Conservation (phyloP, 1,139 yeast genomes). For the Saccharomyces hybrid region DNA sequence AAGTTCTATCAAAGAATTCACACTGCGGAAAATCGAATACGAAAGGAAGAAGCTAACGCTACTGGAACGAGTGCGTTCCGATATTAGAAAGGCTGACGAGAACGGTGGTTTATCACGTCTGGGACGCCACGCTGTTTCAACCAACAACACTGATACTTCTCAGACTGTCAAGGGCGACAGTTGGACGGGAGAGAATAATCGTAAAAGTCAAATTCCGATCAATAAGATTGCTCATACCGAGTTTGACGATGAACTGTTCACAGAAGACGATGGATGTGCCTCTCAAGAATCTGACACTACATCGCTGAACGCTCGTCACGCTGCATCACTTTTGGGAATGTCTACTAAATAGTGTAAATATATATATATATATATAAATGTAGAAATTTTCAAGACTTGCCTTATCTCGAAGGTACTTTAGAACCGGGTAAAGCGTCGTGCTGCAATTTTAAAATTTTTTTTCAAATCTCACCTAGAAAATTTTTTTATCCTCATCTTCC, state of each 20-base stretch:
- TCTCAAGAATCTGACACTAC: slow-evolving; percentile 10
- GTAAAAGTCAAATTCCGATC: slow-evolving; percentile 20
- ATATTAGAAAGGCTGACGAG: slow-evolving; percentile 68
- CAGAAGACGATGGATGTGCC: slow-evolving; percentile 1
- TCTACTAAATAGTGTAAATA: slow-evolving; percentile 36
- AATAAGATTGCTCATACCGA: slow-evolving; percentile 12
- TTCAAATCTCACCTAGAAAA: background rate
- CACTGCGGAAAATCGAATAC: slow-evolving; percentile 70
- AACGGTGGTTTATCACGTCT: slow-evolving; percentile 77
- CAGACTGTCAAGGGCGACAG: slow-evolving; percentile 28
- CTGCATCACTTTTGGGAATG: slow-evolving; percentile 71
- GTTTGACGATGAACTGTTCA: slow-evolving; percentile 9
- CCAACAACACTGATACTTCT: slow-evolving; percentile 39
- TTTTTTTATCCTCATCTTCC: background rate
- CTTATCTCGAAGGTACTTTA: too few species aligned
- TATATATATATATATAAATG: background rate
- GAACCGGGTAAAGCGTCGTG: background rate
- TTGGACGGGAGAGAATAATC: slow-evolving; percentile 34
- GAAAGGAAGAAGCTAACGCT: slow-evolving; percentile 74
- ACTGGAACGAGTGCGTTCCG: slow-evolving; percentile 66
- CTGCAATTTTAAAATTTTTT: background rate
- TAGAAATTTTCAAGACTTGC: background rate
- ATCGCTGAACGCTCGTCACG: slow-evolving; percentile 68
- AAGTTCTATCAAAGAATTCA: slow-evolving; percentile 48
- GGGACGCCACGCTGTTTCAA: slow-evolving; percentile 52